Percentiles rank a stretch among this genome's conserved stretches.
These are phyloP conservation scores for Colletotrichum plurivorum DNA, from an alignment of 2,329 filamentous ascomycete genomes.

Conservation along the genomic window DNA sequence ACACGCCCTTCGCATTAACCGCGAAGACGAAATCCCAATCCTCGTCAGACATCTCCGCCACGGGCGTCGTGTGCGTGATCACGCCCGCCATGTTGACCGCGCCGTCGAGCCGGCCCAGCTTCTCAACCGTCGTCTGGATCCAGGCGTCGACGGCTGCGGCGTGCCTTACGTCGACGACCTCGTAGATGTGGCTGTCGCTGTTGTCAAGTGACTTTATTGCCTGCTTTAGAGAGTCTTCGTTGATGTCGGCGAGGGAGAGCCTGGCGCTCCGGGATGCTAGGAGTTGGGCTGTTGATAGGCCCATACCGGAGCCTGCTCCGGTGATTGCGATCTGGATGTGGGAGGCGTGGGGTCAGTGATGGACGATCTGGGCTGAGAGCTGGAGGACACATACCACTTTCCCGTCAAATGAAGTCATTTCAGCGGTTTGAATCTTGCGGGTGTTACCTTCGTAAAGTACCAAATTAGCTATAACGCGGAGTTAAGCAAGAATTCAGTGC, in stretches of 20 bases:
- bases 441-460: no score
- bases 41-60: constrained; percentile 51
- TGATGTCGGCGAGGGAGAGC: constrained; percentile 64
- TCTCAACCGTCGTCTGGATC: constrained; percentile 49
- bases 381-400: background rate
- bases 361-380: no score
- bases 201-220: constrained; percentile 11
- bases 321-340: constrained; percentile 57
- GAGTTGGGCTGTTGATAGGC: constrained; percentile 60
- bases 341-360: background rate
- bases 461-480: background rate
- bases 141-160: constrained; percentile 42
- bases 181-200: background rate
- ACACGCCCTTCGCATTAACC: constrained; percentile 63
- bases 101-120: constrained; percentile 55
- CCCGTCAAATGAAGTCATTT: constrained; percentile 7
- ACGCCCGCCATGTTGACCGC: constrained; percentile 59
- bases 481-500: background rate
- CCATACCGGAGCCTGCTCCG: constrained; percentile 64
- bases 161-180: constrained; percentile 37
- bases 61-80: constrained; percentile 53
- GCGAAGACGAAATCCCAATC: constrained; percentile 58
- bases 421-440: no score
- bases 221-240: constrained; percentile 48
- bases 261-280: constrained; percentile 59